Evolutionary conservation across 345 rosid species (phyloP).

Genomic region (Laguncularia racemosa): DNA sequence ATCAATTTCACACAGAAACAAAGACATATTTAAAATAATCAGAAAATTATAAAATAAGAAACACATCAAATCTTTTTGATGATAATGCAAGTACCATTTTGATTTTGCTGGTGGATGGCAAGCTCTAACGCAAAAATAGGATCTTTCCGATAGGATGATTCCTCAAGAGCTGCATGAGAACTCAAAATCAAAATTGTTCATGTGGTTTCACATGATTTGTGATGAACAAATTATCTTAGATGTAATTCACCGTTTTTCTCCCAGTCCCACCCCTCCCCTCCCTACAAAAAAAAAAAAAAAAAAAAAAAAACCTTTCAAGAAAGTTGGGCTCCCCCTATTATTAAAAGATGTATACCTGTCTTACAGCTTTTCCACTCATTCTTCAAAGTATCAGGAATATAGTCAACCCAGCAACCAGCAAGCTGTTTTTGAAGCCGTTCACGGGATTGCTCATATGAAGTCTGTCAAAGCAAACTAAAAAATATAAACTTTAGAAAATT

Average conservation of each 20-base stretch:
- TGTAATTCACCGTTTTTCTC: too few species aligned
- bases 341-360: constrained; percentile 23
- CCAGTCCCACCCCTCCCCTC: too few species aligned
- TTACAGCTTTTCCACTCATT: constrained; percentile 44
- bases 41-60: background rate
- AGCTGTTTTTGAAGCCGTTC: constrained; percentile 39
- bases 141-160: constrained; percentile 29
- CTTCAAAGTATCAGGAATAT: constrained; percentile 32
- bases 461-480: constrained; percentile 58
- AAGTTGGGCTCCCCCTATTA: too few species aligned
- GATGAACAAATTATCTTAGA: too few species aligned
- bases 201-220: background rate
- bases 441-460: constrained; percentile 34
- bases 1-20: background rate
- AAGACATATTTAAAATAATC: background rate
- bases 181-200: constrained; percentile 5
- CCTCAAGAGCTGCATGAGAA: constrained; percentile 39
- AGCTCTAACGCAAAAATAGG: constrained; percentile 45
- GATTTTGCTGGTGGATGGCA: constrained; percentile 19
- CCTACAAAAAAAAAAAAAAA: too few species aligned
- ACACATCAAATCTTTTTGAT: background rate
- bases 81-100: constrained; percentile 19
- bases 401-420: constrained; percentile 60
- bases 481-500: constrained; percentile 52
- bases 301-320: too few species aligned